Percentiles rank a stretch among this genome's conserved stretches.
Evolutionary conservation across 768 basidiomycete species (phyloP).

Genomic region (Sarcodon sp.): DNA sequence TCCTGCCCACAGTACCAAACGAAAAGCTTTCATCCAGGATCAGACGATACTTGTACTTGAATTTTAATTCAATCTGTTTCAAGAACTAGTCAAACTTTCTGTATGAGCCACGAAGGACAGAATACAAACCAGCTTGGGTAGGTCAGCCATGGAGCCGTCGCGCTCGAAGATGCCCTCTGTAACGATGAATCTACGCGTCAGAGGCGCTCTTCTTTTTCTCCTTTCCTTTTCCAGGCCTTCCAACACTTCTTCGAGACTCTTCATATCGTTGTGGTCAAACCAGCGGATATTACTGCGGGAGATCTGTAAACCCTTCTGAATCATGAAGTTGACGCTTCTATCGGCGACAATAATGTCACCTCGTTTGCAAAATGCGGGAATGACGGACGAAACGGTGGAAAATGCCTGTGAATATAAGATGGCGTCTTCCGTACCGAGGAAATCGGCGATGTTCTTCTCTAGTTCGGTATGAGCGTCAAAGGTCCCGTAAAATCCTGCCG

Average conservation of each 20-base stretch:
- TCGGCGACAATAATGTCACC: conserved; percentile 98
- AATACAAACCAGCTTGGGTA: conserved; percentile 72
- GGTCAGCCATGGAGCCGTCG: conserved; percentile 84
- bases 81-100: not conserved
- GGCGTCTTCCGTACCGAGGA: conserved; percentile 76
- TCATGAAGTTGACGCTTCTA: conserved; percentile 88
- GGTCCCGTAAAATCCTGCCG: conserved; percentile 94
- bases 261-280: conserved; percentile 94
- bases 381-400: conserved; percentile 84
- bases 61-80: conserved; percentile 82
- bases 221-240: conserved; percentile 78
- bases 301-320: conserved; percentile 93
- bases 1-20: conserved; percentile 85
- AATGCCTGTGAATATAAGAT: conserved; percentile 95
- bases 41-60: conserved; percentile 90
- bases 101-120: not conserved
- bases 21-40: conserved; percentile 92
- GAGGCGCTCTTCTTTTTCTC: conserved; percentile 65
- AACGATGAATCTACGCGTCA: conserved; percentile 89
- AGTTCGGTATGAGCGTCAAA: conserved; percentile 87
- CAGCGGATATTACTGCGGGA: conserved; percentile 85
- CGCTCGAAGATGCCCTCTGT: conserved; percentile 96
- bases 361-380: conserved; percentile 95
- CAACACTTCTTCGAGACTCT: conserved; percentile 82
- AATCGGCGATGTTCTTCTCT: conserved; percentile 83